These are phyloP conservation scores for Annona squamosa DNA, from an alignment of 164 flowering plant species.

Conservation along the genomic window DNA sequence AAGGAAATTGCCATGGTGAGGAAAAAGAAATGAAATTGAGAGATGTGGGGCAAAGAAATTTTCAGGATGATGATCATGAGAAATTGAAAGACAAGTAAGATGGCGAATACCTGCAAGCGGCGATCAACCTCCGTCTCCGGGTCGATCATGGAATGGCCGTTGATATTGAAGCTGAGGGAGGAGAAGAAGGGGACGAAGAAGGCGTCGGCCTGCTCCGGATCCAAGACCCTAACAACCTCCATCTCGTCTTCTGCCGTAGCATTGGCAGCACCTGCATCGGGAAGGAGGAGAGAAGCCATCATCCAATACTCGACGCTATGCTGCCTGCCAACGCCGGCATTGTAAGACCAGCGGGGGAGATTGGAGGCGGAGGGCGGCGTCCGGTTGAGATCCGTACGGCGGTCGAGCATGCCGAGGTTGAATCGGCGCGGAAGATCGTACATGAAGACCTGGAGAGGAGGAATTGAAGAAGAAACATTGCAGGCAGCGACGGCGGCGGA, in stretches of 20 bases:
- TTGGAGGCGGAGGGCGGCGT: conserved; percentile 16
- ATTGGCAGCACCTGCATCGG: conserved; percentile 18
- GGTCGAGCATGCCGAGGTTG: conserved; percentile 59
- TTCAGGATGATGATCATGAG: no score
- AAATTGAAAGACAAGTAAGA: no score
- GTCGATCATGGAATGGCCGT: no score
- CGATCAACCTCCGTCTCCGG: no score
- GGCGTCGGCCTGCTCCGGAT: conserved; percentile 30
- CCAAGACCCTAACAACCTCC: conserved; percentile 74
- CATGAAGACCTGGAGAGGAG: conserved; percentile 66
- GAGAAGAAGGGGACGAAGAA: no score
- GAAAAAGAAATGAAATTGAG: no score
- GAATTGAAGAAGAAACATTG: conserved; percentile 19
- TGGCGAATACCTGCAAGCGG: no score
- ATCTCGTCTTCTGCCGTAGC: conserved; percentile 5
- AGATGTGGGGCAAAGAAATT: no score
- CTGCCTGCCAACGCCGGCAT: conserved; percentile 64
- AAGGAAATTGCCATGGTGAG: no score
- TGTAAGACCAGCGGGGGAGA: conserved; percentile 60
- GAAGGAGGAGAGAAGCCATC: conserved; percentile 62
- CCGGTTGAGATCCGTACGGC: conserved; percentile 11
- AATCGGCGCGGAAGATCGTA: conserved; percentile 75
- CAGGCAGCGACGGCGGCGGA: neutral
- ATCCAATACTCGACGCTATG: conserved; percentile 98
- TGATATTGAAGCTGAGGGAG: no score